Percentiles rank a stretch among this genome's conserved stretches.
These are phyloP conservation scores for Myxozyma geophila DNA, from an alignment of 805 yeast genomes.

Conservation along the genomic window DNA sequence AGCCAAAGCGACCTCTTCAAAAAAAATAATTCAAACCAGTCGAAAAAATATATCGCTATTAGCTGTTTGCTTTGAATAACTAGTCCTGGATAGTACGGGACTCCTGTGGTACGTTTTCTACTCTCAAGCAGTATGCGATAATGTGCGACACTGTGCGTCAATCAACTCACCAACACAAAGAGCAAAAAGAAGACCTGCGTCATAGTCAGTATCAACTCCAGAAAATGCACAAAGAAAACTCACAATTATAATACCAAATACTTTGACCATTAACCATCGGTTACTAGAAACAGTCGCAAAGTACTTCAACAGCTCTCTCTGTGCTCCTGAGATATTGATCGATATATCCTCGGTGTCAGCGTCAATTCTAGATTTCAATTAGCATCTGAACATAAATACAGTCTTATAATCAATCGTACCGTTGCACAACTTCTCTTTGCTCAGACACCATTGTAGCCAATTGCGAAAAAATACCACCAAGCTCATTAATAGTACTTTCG, in stretches of 20 bases:
- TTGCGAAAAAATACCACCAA: conserved; percentile 91
- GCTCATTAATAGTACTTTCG: conserved; percentile 95
- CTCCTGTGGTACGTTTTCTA: too few species aligned
- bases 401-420: conserved; percentile 43
- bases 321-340: conserved; percentile 89
- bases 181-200: conserved; percentile 36
- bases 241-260: conserved; percentile 82
- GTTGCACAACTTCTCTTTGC: conserved; percentile 93
- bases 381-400: neutral
- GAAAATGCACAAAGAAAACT: conserved; percentile 56
- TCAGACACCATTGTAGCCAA: conserved; percentile 97
- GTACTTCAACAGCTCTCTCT: conserved; percentile 87
- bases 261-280: conserved; percentile 87
- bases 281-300: conserved; percentile 85
- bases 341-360: conserved; percentile 92
- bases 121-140: neutral
- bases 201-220: neutral
- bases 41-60: too few species aligned
- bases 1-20: too few species aligned
- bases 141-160: neutral
- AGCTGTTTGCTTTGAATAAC: too few species aligned
- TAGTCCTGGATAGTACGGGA: too few species aligned
- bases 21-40: too few species aligned
- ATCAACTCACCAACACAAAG: conserved; percentile 40
- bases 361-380: conserved; percentile 60